These are phyloP conservation scores for Nitzschia sp. DNA, from an alignment of 108 stramenopile species.

Conservation along the genomic window DNA sequence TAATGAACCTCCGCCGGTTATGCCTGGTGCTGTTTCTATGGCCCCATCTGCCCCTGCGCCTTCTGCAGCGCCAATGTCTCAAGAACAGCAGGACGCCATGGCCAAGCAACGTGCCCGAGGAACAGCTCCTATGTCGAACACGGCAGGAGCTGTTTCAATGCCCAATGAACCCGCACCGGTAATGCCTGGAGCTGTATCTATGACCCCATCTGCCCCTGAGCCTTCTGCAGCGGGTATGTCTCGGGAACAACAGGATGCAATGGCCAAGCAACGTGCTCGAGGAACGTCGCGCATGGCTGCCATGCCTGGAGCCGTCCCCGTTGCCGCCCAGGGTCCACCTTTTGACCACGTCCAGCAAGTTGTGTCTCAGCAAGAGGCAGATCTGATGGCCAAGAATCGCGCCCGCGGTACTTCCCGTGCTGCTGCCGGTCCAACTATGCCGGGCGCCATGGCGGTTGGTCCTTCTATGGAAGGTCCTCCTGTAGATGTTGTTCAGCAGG, in stretches of 20 bases:
- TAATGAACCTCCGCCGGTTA: not conserved
- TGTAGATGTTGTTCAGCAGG: not conserved
- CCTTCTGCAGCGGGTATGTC: not conserved
- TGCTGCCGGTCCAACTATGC: not conserved
- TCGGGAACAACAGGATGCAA: not conserved
- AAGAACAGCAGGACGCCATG: not conserved
- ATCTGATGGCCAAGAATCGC: slow-evolving; percentile 4
- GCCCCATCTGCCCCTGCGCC: too few relatives aligned
- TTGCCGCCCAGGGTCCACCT: too few relatives aligned
- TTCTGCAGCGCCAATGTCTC: too few relatives aligned
- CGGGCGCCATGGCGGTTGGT: not conserved
- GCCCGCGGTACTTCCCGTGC: not conserved
- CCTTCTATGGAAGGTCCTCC: not conserved
- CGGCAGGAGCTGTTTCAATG: too few relatives aligned
- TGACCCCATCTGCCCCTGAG: not conserved
- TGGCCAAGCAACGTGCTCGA: not conserved
- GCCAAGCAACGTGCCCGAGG: not conserved
- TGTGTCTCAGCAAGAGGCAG: not conserved
- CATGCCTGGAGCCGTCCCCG: not conserved
- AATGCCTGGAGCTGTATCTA: not conserved
- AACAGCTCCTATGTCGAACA: too few relatives aligned
- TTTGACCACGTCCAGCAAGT: too few relatives aligned
- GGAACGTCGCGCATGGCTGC: not conserved
- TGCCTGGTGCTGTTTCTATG: not conserved
- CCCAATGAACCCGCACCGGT: too few relatives aligned